Evolutionary conservation across 306 rosid species (phyloP).

Genomic region (Cucurbita moschata): DNA sequence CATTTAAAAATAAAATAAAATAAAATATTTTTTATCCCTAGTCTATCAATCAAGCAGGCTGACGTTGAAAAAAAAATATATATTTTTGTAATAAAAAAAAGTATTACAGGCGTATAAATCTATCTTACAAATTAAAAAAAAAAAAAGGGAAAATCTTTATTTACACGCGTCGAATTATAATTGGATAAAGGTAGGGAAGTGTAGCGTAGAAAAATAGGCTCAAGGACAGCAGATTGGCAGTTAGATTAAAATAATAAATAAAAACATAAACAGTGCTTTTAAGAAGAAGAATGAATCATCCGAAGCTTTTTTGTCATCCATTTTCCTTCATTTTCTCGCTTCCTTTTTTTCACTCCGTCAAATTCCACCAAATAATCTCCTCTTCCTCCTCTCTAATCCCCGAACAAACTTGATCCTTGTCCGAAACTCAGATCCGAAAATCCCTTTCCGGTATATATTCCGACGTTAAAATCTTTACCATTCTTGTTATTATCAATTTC

Average conservation of each 20-base stretch:
- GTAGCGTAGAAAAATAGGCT: not conserved
- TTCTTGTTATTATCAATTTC: not conserved
- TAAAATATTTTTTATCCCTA: too few species aligned
- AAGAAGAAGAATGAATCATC: not conserved
- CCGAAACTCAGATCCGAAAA: slow-evolving; percentile 6
- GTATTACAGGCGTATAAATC: not conserved
- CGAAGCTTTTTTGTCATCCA: not conserved
- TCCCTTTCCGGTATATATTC: not conserved
- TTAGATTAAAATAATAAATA: not conserved
- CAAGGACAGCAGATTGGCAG: not conserved
- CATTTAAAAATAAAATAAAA: too few species aligned
- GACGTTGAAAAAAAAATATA: too few species aligned
- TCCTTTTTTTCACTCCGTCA: slow-evolving; percentile 7
- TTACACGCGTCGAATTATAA: not conserved
- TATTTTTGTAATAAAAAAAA: too few species aligned
- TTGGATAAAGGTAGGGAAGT: not conserved
- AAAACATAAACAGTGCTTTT: not conserved
- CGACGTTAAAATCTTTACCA: not conserved
- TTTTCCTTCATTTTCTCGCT: slow-evolving; percentile 10
- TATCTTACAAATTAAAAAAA: not conserved
- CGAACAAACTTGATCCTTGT: not conserved
- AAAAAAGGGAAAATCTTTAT: not conserved
- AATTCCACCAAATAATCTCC: slow-evolving; percentile 9
- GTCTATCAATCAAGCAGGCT: too few species aligned
- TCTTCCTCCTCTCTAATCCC: not conserved